These are phyloP conservation scores for Pseudogymnoascus verrucosus DNA, from an alignment of 2,329 filamentous ascomycete genomes.

Conservation along the genomic window DNA sequence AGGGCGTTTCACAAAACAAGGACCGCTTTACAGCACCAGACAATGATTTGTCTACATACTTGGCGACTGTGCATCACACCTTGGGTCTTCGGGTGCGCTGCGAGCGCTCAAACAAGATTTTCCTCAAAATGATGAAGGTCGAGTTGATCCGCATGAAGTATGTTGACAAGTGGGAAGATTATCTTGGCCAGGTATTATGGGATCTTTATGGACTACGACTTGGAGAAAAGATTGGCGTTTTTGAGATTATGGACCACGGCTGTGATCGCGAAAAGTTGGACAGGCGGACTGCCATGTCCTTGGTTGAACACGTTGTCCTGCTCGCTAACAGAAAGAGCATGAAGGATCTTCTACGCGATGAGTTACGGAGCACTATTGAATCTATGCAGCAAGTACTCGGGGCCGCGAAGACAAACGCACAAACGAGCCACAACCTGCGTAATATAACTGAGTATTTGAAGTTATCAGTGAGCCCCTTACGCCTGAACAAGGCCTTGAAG, in stretches of 20 bases:
- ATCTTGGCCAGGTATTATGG: slow-evolving; percentile 76
- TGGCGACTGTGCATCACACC: slow-evolving; percentile 75
- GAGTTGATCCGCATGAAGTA: slow-evolving; percentile 72
- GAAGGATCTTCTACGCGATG: slow-evolving; percentile 85
- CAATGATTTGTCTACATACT: slow-evolving; percentile 68
- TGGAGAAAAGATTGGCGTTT: slow-evolving; percentile 46
- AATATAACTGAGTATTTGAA: slow-evolving; percentile 76
- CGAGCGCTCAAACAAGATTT: slow-evolving; percentile 75
- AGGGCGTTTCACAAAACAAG: slow-evolving; percentile 60
- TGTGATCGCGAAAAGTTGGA: slow-evolving; percentile 73
- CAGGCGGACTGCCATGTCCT: slow-evolving; percentile 66
- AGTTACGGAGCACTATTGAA: slow-evolving; percentile 83
- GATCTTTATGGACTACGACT: slow-evolving; percentile 78
- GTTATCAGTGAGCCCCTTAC: slow-evolving; percentile 72
- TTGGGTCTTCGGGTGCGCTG: slow-evolving; percentile 79
- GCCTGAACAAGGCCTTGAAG: slow-evolving; percentile 71
- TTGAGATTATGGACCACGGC: slow-evolving; percentile 67
- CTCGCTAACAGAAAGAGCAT: slow-evolving; percentile 78
- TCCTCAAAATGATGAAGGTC: slow-evolving; percentile 80
- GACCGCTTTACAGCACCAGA: slow-evolving; percentile 57
- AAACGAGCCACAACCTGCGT: slow-evolving; percentile 80
- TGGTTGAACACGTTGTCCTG: slow-evolving; percentile 75
- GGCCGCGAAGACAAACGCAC: slow-evolving; percentile 65
- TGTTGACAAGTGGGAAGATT: slow-evolving; percentile 75
- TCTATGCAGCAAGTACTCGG: slow-evolving; percentile 86